phyloP scores from a whole-genome alignment of 352 stramenopile species.

The Phytophthora sansomeana region DNA sequence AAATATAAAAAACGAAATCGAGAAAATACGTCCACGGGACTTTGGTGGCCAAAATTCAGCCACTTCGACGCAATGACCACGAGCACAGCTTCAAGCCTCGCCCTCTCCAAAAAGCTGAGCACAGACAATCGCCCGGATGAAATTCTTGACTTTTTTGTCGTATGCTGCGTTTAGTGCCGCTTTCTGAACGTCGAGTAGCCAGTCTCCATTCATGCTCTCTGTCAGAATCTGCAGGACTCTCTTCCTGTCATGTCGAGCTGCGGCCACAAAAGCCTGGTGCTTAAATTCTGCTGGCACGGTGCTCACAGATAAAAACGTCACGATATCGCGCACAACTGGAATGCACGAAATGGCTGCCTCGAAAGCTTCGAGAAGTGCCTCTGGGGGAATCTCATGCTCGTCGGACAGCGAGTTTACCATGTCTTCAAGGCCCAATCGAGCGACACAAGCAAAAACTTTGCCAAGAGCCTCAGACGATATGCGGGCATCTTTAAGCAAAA shows the following conservation, averaged over 20 bases:
- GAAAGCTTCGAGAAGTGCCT: conserved; percentile 1
- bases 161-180: not conserved
- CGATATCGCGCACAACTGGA: not conserved
- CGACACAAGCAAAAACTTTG: not conserved
- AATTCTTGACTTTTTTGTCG: conserved; percentile 1
- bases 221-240: not conserved
- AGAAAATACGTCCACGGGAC: too few relatives aligned
- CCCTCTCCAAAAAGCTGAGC: not conserved
- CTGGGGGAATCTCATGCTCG: not conserved
- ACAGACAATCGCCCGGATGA: not conserved
- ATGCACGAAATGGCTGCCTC: not conserved
- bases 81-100: not conserved
- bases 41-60: too few relatives aligned
- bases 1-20: too few relatives aligned
- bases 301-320: not conserved
- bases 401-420: conserved; percentile 2
- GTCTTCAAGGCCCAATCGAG: not conserved
- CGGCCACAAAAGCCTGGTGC: not conserved
- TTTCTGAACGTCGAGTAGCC: not conserved
- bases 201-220: not conserved
- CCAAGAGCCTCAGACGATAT: not conserved
- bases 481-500: not conserved
- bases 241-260: not conserved
- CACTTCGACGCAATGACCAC: too few relatives aligned
- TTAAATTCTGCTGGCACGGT: not conserved